Evolutionary conservation across 768 basidiomycete genomes (phyloP), one percentile per base, ranked within the genome.

Genomic region (Chalciporus sphaerocephalus): DNA sequence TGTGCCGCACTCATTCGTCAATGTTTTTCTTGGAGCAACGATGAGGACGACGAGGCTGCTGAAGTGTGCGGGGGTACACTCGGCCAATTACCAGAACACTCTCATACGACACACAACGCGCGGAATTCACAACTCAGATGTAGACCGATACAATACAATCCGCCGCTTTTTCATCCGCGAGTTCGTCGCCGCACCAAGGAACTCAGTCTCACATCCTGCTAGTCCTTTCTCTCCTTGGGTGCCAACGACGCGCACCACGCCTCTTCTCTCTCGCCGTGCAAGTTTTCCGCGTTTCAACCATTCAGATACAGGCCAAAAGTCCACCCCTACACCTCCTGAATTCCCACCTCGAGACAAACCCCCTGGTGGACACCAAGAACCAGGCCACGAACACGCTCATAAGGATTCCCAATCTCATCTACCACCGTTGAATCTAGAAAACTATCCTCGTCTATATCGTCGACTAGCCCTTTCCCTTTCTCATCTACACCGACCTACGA

Each of bases 391-490:
- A 35, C 38, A 18, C 20, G 16, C 3, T 6, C 30, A 32, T 32
- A 9, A 45, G 28, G 52, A 50, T 16, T 5, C 38, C 7, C 41
- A 40, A n/a, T 22, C 42, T 1, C 44, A 61, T 16, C 38, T 60
- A 24, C 61, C 62, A 12, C 66, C 69, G n/a, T 50, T 65, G 21
- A 69, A 73, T 51, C 64, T 77, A 28, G 81, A 89, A 41, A 77
- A 87, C 55, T 92, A 92, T 59, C 80, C 92, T 3, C 75, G 72
- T n/a, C 85, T 91, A 57, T 87, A 91, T 55, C 83, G 81, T 33
- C 76, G 81, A n/a, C 74, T 93, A 7, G 89, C 89, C 0, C 62
- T 79, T 51, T 85, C 87, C 21, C 71, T 92, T 17, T 92, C 91
- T 4, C 85, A 83, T 57, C 71, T 80, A 38, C 83, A 81, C 51